Evolutionary conservation across 352 stramenopile species (phyloP), one percentile per base, ranked within the genome.

Genomic region (Pythium volutum): DNA sequence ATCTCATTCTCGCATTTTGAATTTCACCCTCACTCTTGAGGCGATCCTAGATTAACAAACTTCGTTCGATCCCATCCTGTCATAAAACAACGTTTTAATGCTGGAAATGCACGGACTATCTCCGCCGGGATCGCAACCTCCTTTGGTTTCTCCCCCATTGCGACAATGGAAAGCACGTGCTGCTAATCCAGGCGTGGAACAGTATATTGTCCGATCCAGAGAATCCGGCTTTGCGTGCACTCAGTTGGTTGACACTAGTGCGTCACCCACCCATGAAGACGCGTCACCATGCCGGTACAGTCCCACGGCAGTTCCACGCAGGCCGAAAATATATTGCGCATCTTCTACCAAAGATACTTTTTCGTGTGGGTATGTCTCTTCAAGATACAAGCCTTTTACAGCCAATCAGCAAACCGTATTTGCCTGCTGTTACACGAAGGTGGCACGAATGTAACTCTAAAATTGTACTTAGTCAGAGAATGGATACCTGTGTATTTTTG

Each of bases 321-420:
- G 31, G 43, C 14, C 43, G 11, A 12, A 26, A 50, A 50, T 43
- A 43, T 16, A n/a, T 6, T 50, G 20, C 43, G 10, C 42, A 36
- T 27, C n/a, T 27, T n/a, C 42, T n/a, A 1, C 45, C 29, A 52
- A 45, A 62, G n/a, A 53, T 57, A 62, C 34, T 55, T 47, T 27
- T 25, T 36, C 9, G 16, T 36, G 20, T 16, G 25, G 25, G 26
- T 36, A 8, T 46, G 49, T 33, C 49, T 43, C 33, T 46, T 56
- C 49, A 56, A 56, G 49, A 56, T 56, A 48, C 41, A 14, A 23
- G 45, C 0, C 20, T 18, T 34, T 70, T 70, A 51, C 56, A 58
- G 11, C 63, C 63, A 65, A 70, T 64, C 49, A 59, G 22, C 31
- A 8, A 8, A 25, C 18, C 18, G 14, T 3, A 55, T 45, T 4